phyloP scores from a whole-genome alignment of 139 green algal genomes.

The Chlorella vulgaris region DNA sequence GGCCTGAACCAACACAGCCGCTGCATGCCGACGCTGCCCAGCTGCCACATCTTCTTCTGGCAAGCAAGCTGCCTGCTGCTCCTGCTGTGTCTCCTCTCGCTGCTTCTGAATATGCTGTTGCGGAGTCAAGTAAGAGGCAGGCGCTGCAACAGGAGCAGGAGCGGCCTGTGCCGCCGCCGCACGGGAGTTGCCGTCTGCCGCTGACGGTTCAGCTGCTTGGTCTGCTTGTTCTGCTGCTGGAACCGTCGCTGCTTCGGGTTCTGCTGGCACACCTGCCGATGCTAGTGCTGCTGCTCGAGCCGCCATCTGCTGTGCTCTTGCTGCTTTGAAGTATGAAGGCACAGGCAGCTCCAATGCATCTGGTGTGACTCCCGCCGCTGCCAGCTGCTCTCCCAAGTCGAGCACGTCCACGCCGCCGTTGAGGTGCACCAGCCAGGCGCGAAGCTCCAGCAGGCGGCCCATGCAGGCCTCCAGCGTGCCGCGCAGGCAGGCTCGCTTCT shows the following conservation, averaged over 20 bases:
- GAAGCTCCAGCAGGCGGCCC: slow-evolving; percentile 80
- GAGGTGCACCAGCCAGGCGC: slow-evolving; percentile 64
- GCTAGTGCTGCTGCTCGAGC: slow-evolving; percentile 6
- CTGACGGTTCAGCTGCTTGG: too few species aligned
- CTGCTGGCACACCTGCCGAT: background rate
- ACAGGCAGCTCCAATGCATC: slow-evolving; percentile 84
- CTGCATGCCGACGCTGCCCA: slow-evolving; percentile 52
- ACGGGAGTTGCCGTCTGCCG: too few species aligned
- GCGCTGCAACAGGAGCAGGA: too few species aligned
- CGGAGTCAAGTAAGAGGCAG: too few species aligned
- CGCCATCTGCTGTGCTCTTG: slow-evolving; percentile 49
- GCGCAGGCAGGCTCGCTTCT: slow-evolving; percentile 85
- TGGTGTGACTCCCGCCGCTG: slow-evolving; percentile 85
- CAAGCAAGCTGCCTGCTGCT: too few species aligned
- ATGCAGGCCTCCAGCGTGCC: slow-evolving; percentile 83
- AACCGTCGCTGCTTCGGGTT: background rate
- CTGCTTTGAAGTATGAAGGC: slow-evolving; percentile 81
- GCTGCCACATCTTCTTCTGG: background rate
- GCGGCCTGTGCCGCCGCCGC: too few species aligned
- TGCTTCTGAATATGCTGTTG: too few species aligned
- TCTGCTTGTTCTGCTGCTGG: background rate
- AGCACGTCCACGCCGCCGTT: slow-evolving; percentile 80
- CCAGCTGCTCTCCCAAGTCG: slow-evolving; percentile 80
- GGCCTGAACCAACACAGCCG: slow-evolving; percentile 76
- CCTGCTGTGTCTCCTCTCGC: too few species aligned